Evolutionary conservation across 2,329 filamentous ascomycete genomes (phyloP), one percentile per base, ranked within the genome.

Genomic region (Aspergillus sp.): DNA sequence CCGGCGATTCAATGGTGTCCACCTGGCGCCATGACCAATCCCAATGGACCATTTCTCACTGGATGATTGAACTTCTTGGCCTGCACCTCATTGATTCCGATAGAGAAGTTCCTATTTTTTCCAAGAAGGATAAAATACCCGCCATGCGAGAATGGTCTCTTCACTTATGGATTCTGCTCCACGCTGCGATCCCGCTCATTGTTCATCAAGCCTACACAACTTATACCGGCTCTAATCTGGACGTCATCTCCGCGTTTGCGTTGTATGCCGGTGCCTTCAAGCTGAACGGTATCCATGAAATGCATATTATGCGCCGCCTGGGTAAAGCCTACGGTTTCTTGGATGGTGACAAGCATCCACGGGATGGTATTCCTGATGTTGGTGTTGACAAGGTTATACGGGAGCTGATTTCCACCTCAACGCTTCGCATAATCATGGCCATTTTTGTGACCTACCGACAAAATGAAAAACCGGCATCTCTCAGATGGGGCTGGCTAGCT

Each of bases 291-390:
- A 64, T 74, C 15, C 66, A 64, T 35, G 60, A 72, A 51, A 53
- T 72, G 7, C 60, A 65, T 38, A 58, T 62, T 4, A 59, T 74
- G 25, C 64, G 69, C 7, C 56, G 58, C 4, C 55, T 73, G 1
- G 69, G 66, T 0, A 65, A 70, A 43, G 51, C 46, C 0, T 59
- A 63, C 42, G 71, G 71, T 9, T 74, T 69, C 48, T 58, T 74
- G 7, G 71, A 74, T 48, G 71, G 71, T 19, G 70, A 74, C 50
- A 67, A 69, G 42, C 70, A 73, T 51, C 60, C 57, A 17, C 65
- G 71, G 13, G 70, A 74, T 42, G 64, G 66, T 7, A 64, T 74
- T 7, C 70, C 71, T 0, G 69, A 74, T 41, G 56, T 61, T 3
- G 66, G 63, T 12, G 65, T 68, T 5, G 47, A 23, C 15, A 64